These are phyloP conservation scores for Elongisporangium prolatum DNA, from an alignment of 352 stramenopile genomes.

Conservation along the genomic window DNA sequence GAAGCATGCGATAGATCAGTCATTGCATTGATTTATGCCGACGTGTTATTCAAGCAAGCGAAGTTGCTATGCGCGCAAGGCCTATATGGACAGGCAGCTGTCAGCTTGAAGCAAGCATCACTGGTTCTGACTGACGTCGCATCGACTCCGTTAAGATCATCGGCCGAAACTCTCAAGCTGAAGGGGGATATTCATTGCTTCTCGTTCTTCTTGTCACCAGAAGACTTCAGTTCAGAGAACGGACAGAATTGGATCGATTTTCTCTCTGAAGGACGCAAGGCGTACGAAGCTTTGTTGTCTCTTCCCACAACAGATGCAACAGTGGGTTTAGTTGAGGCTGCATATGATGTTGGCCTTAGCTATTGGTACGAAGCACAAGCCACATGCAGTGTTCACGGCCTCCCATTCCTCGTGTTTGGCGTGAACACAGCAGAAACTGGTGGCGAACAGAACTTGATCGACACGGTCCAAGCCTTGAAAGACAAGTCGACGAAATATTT, in stretches of 20 bases:
- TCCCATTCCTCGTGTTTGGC: conserved; percentile 41
- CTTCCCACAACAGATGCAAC: conserved; percentile 6
- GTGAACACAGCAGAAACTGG: neutral
- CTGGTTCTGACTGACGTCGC: conserved; percentile 33
- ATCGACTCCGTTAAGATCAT: conserved; percentile 16
- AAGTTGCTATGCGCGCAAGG: conserved; percentile 72
- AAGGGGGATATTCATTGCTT: conserved; percentile 81
- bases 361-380: conserved; percentile 79
- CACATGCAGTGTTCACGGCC: conserved; percentile 22
- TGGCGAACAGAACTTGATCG: conserved; percentile 7
- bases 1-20: conserved; percentile 20
- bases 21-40: conserved; percentile 52
- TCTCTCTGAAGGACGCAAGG: conserved; percentile 40
- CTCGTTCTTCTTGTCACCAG: conserved; percentile 73
- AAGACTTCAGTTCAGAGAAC: conserved; percentile 36
- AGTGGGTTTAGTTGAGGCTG: conserved; percentile 7
- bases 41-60: conserved; percentile 74
- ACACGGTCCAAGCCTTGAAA: conserved; percentile 18
- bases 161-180: conserved; percentile 52
- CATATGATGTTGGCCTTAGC: conserved; percentile 67
- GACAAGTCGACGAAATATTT: conserved; percentile 35
- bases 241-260: conserved; percentile 56
- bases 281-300: conserved; percentile 40
- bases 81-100: conserved; percentile 59
- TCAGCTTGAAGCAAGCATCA: conserved; percentile 61